A percentile compares a stretch with the other conserved stretches of the same genome.
phyloP scores from a whole-genome alignment of 441 rosid genomes.

The Pelargonium australe region DNA sequence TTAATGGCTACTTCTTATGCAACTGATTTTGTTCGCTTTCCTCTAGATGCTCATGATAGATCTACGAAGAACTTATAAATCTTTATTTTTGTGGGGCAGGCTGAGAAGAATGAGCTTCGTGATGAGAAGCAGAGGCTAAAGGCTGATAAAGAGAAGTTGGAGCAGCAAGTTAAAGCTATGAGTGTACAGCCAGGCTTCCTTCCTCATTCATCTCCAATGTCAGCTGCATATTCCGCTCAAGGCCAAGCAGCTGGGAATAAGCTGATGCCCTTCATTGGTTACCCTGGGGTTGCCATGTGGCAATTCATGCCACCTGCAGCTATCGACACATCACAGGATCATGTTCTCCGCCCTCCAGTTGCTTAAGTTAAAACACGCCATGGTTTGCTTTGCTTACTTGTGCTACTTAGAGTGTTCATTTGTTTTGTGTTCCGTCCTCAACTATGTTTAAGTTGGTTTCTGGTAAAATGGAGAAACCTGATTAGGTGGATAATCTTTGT shows the following conservation, averaged over 20 bases:
- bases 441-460: conserved; percentile 7
- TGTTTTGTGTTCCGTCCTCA: conserved; percentile 10
- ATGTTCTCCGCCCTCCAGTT: conserved; percentile 97
- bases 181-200: conserved; percentile 68
- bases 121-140: conserved; percentile 96
- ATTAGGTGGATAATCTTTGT: conserved; percentile 11
- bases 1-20: neutral
- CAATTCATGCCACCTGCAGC: conserved; percentile 99
- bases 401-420: neutral
- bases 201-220: conserved; percentile 65
- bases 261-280: conserved; percentile 83
- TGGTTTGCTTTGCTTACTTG: conserved; percentile 6
- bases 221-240: conserved; percentile 72
- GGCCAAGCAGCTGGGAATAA: conserved; percentile 85
- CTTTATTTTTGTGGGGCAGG: conserved; percentile 33
- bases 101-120: conserved; percentile 91
- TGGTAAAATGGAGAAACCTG: conserved; percentile 13
- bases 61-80: neutral
- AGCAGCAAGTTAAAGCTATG: conserved; percentile 58
- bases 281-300: conserved; percentile 99
- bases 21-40: neutral
- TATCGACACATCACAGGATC: conserved; percentile 97
- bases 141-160: conserved; percentile 90
- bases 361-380: conserved; percentile 39
- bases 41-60: neutral